Base-by-base conservation (phyloP, 83 land plant genomes). In the Picea engelmannii region DNA sequence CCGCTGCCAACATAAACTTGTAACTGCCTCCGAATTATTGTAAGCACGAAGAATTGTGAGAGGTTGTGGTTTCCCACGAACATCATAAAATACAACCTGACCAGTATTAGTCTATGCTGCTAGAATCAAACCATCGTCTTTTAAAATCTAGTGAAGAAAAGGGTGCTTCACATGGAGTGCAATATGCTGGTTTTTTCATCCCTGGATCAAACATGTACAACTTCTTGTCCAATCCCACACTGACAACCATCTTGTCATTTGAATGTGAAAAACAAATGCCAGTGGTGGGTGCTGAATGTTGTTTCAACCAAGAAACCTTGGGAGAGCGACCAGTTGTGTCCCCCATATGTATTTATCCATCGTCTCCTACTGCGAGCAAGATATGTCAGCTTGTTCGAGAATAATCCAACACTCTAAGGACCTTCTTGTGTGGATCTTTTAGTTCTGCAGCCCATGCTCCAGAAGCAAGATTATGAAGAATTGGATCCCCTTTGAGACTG, bases 281-380 rank as follows among this genome's bases (percentile, higher is more conserved):
- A 79, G 95, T 91, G 61, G 92, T 91, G 73, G 99, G 99, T 21
- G 99, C 96, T 78, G 95, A 91, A 86, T 96, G 99, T 78, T 94
- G 99, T 82, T 93, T 94, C 80, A 88, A 59, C 99, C 97, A 96
- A 79, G 99, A 96, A 79, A 86, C 99, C 97, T 94, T 96, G 60
- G 95, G 95, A 83, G 79, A 90, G 67, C 95, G 92, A 11, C 91
- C 88, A 78, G 97, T 96, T 62, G 99, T 94, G 82, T 96, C 99
- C 99, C 99, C 92, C 59, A 96, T 73, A 73, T 94, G 95, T 66
- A 93, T 76, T 13, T 94, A 88, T 23, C 99, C 99, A 91, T 94
- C 97, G 86, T 94, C 97, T 65, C 97, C 97, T 40, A 93, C 93
- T 62, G 89, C 88, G 66, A 88, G 89, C 82, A 94, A 81, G 78